phyloP scores from a whole-genome alignment of 768 basidiomycete species.

The Cubamyces sp. region DNA sequence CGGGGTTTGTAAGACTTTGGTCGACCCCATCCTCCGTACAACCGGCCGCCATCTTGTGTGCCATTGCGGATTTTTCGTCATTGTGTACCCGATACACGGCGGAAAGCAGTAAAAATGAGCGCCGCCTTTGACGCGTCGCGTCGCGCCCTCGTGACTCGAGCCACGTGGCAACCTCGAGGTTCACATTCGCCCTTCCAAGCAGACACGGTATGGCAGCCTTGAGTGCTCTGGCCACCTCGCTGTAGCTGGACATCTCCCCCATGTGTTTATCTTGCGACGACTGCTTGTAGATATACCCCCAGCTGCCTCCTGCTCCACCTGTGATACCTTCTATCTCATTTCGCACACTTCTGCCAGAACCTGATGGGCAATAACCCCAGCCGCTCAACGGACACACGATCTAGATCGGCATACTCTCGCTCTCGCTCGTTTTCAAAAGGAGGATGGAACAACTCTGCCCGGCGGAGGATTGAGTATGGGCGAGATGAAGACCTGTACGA shows the following conservation, averaged over 20 bases:
- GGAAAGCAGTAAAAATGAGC: no score
- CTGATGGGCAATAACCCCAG: constrained; percentile 25
- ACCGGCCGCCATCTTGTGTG: background rate
- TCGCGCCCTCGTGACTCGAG: constrained; percentile 14
- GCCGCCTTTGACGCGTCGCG: constrained; percentile 1
- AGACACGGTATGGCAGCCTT: background rate
- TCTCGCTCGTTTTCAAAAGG: constrained; percentile 9
- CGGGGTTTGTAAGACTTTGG: no score
- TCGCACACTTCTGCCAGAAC: background rate
- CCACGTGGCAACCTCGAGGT: constrained; percentile 24
- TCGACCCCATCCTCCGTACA: no score
- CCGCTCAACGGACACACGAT: constrained; percentile 11
- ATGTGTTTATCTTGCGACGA: constrained; percentile 3
- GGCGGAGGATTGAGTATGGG: constrained; percentile 1
- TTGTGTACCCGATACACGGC: background rate
- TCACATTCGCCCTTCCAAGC: background rate
- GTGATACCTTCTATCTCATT: constrained; percentile 11
- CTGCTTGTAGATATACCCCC: constrained; percentile 12
- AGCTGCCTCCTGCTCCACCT: constrained; percentile 1
- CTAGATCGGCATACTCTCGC: constrained; percentile 3
- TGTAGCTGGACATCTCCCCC: background rate
- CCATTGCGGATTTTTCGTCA: background rate
- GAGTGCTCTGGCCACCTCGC: background rate
- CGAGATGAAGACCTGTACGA: background rate
- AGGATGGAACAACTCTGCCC: constrained; percentile 3